Evolutionary conservation across 164 flowering plant genomes (phyloP), one percentile per base, ranked within the genome.

Genomic region (Taxillus chinensis): DNA sequence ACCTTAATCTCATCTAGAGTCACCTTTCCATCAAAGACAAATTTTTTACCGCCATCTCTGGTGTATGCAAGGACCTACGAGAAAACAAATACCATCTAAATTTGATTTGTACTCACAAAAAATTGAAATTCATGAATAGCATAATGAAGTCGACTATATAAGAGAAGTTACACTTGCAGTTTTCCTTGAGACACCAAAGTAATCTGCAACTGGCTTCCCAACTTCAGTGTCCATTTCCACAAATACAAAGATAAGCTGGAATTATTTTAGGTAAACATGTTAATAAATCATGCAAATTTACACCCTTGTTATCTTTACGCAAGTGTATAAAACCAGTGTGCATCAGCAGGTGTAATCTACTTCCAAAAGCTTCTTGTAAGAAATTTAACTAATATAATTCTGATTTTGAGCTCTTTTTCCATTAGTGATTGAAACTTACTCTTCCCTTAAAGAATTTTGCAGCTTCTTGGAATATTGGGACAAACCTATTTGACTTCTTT

Each of bases 361-460:
- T 27, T 27, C 27, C 27, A 27, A 27, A 27, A 27, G 27, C 27
- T 27, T 27, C 27, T 27, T 27, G 27, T 27, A 27, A 27, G 27
- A 27, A 27, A 27, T 27, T 27, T 27, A 27, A 27, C 27, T 2
- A 27, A 27, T 27, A 27, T 27, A 27, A 27, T 27, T 27, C 27
- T 27, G 27, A 27, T 0, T 27, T 27, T 27, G 27, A 27, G 27
- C 27, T 27, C 27, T 41, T 7, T 13, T 8, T 38, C 16, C 16
- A 4, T 8, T 39, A 51, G 49, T 14, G 41, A 41, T 13, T 16
- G 8, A 41, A 11, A 41, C 51, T 57, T 77, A 93, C 99, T 95
- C 89, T 87, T 74, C 96, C 97, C 80, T 93, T 93, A 73, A 93
- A 90, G 67, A 61, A 50, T 62, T 83, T 90, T 59, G 99, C 95